Evolutionary conservation across 208 protist genomes (phyloP).

Genomic region (Entamoeba invadens): DNA sequence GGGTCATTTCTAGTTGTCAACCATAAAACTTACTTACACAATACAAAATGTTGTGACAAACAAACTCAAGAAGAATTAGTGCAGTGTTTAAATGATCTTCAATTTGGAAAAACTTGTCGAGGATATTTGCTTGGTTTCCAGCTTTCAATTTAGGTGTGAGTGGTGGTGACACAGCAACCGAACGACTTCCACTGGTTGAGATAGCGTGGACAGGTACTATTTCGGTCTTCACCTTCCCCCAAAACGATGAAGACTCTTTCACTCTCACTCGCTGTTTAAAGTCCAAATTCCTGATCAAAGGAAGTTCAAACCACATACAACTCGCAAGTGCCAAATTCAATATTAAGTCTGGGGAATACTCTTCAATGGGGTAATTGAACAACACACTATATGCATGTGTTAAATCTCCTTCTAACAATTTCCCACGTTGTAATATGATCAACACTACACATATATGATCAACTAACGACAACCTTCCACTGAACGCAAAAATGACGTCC

Average conservation of each 20-base stretch:
- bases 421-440: neutral
- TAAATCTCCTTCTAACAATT: neutral
- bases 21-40: too few species aligned
- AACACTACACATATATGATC: neutral
- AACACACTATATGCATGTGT: neutral
- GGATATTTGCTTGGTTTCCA: too few species aligned
- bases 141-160: too few species aligned
- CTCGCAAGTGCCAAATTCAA: neutral
- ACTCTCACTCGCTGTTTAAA: neutral
- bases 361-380: neutral
- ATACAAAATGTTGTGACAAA: too few species aligned
- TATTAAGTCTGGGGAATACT: neutral
- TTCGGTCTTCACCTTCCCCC: neutral
- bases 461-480: neutral
- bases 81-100: neutral
- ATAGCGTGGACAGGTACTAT: too few species aligned
- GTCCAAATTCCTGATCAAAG: neutral
- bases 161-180: too few species aligned
- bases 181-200: too few species aligned
- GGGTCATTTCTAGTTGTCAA: too few species aligned
- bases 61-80: neutral
- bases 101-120: neutral
- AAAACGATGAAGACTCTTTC: neutral
- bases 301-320: neutral
- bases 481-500: neutral